Percentiles rank a stretch among this genome's conserved stretches.
Conservation (phyloP, 2,329 filamentous ascomycete species). For the Aspergillus luchuensis region DNA sequence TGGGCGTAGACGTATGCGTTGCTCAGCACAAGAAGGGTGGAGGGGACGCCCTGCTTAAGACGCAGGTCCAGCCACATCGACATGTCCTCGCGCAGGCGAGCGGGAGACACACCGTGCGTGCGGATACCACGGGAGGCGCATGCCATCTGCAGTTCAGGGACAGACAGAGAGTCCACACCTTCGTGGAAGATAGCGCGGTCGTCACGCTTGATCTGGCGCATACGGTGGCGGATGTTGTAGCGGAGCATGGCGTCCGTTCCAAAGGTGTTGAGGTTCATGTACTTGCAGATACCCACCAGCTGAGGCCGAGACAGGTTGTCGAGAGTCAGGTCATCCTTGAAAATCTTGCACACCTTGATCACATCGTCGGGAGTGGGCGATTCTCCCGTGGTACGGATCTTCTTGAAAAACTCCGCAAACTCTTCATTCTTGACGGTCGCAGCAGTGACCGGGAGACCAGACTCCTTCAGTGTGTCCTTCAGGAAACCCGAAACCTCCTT, state of each 20-base stretch:
- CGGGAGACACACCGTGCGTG: constrained; percentile 89
- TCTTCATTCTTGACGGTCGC: constrained; percentile 88
- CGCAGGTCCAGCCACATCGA: constrained; percentile 93
- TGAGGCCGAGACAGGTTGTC: constrained; percentile 97
- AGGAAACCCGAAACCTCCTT: constrained; percentile 94
- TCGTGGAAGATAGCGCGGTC: constrained; percentile 93
- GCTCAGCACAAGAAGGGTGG: constrained; percentile 89
- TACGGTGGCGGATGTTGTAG: constrained; percentile 94
- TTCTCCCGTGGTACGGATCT: constrained; percentile 89
- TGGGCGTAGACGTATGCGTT: constrained; percentile 96
- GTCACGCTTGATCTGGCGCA: constrained; percentile 99
- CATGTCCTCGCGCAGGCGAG: constrained; percentile 82
- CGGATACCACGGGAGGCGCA: constrained; percentile 89
- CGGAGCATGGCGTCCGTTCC: constrained; percentile 97
- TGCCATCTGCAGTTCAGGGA: constrained; percentile 87
- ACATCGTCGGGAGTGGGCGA: constrained; percentile 85
- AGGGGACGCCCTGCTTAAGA: constrained; percentile 92
- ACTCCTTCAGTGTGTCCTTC: constrained; percentile 84
- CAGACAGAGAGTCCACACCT: constrained; percentile 89
- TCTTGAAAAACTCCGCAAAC: constrained; percentile 95
- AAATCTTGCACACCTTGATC: constrained; percentile 98
- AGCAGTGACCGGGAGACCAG: constrained; percentile 82
- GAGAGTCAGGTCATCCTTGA: constrained; percentile 94
- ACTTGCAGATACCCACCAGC: constrained; percentile 94
- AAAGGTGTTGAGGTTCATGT: constrained; percentile 97